Base-by-base conservation (phyloP, 1,139 yeast species). In the Kodamaea suecica region DNA sequence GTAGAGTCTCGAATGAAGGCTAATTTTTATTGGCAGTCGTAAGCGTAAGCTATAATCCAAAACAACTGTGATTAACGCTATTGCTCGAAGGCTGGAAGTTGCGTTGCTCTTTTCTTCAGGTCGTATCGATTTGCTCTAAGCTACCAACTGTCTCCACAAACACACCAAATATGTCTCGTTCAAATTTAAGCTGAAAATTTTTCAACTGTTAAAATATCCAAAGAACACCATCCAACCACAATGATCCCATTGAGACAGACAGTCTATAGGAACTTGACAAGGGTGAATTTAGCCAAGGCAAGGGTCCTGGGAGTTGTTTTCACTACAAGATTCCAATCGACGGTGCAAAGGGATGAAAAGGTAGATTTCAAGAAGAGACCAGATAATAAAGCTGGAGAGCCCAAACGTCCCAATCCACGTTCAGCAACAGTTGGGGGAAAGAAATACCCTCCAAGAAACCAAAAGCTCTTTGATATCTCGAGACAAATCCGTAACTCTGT, bases 381-480 rank as follows among this genome's bases (percentile, higher is more conserved):
- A 19, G 10, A 7, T 10, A 19, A 19, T n/a, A n/a, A 23, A 20
- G n/a, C 23, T n/a, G 33, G 27, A 20, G 31, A 29, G 27, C 17
- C 33, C 27, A 15, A 11, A 17, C 11, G 12, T 25, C 13, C 23
- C 23, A 19, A 19, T 19, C 23, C 23, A 10, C 7, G 7, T 19
- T 7, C 10, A 19, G 7, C 17, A 8, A 14, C 17, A 16, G 27
- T 17, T 13, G 19, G 17, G 8, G 8, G 10, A 13, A 27, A 36
- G 24, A 44, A 10, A 37, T 27, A 12, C 26, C 27, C 27, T 4
- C 33, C 23, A 19, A 26, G 38, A 26, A 52, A 55, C 48, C 39
- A 48, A 21, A 68, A 67, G 42, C 52, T 69, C 30, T 48, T 53
- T 17, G 73, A 67, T 38, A 63, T 69, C 26, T 44, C 61, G 12